Evolutionary conservation across 2,329 filamentous ascomycete genomes (phyloP).

Genomic region (Neofusicoccum cordaticola): DNA sequence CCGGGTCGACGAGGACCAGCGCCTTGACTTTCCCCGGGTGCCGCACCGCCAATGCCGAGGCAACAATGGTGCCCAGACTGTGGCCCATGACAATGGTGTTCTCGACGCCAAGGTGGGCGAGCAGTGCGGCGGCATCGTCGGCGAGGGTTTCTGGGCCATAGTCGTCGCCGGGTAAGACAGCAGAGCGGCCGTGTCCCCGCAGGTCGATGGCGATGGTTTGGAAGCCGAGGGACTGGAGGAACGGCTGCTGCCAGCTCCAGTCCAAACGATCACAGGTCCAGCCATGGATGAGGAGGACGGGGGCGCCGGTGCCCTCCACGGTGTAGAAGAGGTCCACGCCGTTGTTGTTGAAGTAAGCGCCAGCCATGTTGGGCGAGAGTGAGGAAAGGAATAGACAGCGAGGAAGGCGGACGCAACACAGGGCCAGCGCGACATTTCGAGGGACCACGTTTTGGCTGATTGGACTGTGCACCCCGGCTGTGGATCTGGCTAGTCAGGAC

Average conservation of each 20-base stretch:
- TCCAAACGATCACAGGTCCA: constrained; percentile 36
- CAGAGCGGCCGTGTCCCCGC: constrained; percentile 25
- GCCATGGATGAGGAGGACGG: constrained; percentile 76
- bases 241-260: constrained; percentile 24
- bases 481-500: constrained; percentile 4
- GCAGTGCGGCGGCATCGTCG: constrained; percentile 20
- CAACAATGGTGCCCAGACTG: constrained; percentile 21
- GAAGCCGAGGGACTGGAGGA: constrained; percentile 20
- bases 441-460: background rate
- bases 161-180: constrained; percentile 1
- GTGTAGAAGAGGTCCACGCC: constrained; percentile 31
- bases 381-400: background rate
- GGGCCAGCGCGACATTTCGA: background rate
- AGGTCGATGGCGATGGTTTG: constrained; percentile 23
- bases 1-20: constrained; percentile 22
- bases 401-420: background rate
- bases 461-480: background rate
- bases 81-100: constrained; percentile 21
- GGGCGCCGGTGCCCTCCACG: constrained; percentile 57
- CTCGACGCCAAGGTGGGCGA: background rate
- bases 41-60: constrained; percentile 18
- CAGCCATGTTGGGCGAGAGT: background rate
- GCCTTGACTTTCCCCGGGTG: constrained; percentile 20
- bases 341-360: constrained; percentile 15
- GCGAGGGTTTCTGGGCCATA: constrained; percentile 19